These are phyloP conservation scores for Leccinum sublutescens DNA, from an alignment of 768 basidiomycete genomes.

Conservation along the genomic window DNA sequence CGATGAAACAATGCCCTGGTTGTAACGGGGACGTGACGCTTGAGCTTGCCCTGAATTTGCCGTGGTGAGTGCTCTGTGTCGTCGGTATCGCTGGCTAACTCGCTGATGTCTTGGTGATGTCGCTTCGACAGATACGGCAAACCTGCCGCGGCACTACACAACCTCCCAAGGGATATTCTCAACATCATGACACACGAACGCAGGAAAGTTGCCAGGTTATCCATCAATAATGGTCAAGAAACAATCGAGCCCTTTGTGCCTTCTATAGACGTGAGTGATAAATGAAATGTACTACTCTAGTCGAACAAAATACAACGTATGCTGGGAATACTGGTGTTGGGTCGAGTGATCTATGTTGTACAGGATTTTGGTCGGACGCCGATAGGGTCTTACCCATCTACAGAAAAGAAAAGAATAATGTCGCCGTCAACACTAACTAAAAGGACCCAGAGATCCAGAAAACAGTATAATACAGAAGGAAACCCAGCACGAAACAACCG, in stretches of 20 bases:
- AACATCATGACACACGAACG: background rate
- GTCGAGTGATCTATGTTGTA: background rate
- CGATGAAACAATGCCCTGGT: background rate
- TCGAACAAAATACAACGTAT: background rate
- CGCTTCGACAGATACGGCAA: background rate
- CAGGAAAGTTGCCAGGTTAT: background rate
- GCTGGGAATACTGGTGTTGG: background rate
- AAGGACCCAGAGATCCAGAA: background rate
- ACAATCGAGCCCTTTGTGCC: background rate
- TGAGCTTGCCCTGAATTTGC: background rate
- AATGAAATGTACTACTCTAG: background rate
- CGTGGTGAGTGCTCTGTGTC: conserved; percentile 1
- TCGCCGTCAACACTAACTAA: background rate
- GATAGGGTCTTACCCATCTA: background rate
- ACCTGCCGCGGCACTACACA: background rate
- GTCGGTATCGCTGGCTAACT: background rate
- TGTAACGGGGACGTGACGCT: conserved; percentile 1
- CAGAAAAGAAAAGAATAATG: background rate
- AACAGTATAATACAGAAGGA: background rate
- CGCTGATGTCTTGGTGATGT: background rate
- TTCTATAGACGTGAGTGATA: background rate
- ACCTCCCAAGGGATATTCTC: too few species aligned
- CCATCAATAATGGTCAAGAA: background rate
- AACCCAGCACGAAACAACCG: background rate
- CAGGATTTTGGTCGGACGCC: background rate